These are phyloP conservation scores for Aspergillus luchuensis DNA, from an alignment of 2,329 filamentous ascomycete genomes.

Conservation along the genomic window DNA sequence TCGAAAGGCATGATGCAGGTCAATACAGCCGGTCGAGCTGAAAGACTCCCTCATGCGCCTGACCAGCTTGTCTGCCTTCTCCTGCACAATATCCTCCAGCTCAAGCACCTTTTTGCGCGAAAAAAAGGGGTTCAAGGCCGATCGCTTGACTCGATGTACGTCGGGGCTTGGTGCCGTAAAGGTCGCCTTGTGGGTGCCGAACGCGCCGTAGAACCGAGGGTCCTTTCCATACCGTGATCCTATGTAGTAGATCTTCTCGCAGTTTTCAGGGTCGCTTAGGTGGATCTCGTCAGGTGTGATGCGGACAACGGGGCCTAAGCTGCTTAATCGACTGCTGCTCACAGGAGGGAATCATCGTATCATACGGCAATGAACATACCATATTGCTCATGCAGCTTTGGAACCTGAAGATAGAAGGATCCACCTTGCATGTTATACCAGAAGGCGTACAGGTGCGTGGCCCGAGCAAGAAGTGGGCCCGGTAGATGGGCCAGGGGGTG, in stretches of 20 bases:
- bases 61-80: constrained; percentile 26
- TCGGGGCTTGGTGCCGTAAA: constrained; percentile 33
- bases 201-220: constrained; percentile 28
- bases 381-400: constrained; percentile 31
- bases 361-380: constrained; percentile 18
- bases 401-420: constrained; percentile 27
- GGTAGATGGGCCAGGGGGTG: constrained; percentile 33
- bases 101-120: constrained; percentile 27
- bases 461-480: constrained; percentile 30
- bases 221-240: constrained; percentile 29
- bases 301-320: constrained; percentile 31
- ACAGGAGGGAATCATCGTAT: neutral
- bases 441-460: constrained; percentile 24
- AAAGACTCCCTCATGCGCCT: constrained; percentile 23
- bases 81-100: constrained; percentile 29
- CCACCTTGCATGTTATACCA: constrained; percentile 30
- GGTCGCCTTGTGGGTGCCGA: constrained; percentile 31
- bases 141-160: constrained; percentile 31
- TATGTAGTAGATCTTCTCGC: constrained; percentile 30
- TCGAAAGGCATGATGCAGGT: constrained; percentile 29
- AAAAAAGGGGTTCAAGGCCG: constrained; percentile 35
- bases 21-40: constrained; percentile 16
- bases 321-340: neutral
- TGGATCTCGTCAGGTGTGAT: constrained; percentile 33
- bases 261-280: constrained; percentile 29